phyloP scores from a whole-genome alignment of 371 early-diverging fungal genomes.

The Mortierella sp. region DNA sequence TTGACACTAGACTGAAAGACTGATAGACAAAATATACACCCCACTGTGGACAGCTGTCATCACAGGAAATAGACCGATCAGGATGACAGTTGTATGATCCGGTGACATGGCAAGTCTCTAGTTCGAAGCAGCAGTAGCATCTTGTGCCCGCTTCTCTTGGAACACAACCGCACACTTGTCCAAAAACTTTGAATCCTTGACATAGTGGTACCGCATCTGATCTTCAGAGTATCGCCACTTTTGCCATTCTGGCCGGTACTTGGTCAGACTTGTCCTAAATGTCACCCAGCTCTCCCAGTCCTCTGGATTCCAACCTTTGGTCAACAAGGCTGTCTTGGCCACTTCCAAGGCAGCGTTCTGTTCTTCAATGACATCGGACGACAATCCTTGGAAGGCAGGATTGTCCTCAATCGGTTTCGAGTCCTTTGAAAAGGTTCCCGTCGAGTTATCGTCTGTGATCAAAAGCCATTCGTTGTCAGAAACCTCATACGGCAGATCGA shows the following conservation, averaged over 20 bases:
- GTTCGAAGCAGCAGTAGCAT: neutral
- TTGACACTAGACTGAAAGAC: too few species aligned
- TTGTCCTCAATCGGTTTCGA: conserved; percentile 36
- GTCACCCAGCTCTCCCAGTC: conserved; percentile 50
- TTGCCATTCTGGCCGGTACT: conserved; percentile 32
- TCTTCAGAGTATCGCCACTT: conserved; percentile 44
- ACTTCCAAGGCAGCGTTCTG: conserved; percentile 23
- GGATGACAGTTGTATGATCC: too few species aligned
- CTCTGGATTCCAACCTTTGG: conserved; percentile 38
- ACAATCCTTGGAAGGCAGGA: conserved; percentile 29
- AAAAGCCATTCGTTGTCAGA: conserved; percentile 31
- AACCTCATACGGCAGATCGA: conserved; percentile 41
- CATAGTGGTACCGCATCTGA: conserved; percentile 47
- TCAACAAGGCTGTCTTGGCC: conserved; percentile 31
- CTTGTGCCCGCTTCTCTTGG: conserved; percentile 7
- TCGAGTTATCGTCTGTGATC: conserved; percentile 15
- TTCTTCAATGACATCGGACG: conserved; percentile 13
- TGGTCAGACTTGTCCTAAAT: conserved; percentile 30
- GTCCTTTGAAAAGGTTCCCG: conserved; percentile 34
- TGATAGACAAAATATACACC: too few species aligned
- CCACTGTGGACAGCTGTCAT: too few species aligned
- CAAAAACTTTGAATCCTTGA: conserved; percentile 31
- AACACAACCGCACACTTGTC: conserved; percentile 29
- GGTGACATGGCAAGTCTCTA: too few species aligned
- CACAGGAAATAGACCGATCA: too few species aligned